phyloP scores from a whole-genome alignment of 257 asterid species.

The Marsdenia floribunda region DNA sequence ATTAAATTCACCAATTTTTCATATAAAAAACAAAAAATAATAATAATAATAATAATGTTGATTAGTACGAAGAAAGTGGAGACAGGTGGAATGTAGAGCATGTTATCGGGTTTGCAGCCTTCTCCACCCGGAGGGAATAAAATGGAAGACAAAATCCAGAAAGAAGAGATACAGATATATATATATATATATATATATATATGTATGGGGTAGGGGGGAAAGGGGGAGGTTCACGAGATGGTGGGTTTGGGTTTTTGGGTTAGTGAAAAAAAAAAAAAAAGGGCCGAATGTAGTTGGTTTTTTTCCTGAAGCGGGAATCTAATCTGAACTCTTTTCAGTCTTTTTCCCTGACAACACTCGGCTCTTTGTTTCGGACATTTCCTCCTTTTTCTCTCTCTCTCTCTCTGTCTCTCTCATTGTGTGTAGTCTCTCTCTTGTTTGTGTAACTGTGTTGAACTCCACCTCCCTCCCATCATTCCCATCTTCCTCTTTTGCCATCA shows the following conservation, averaged over 20 bases:
- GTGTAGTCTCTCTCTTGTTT: not conserved
- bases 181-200: no score
- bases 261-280: not conserved
- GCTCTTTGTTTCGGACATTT: conserved; percentile 6
- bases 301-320: conserved; percentile 22
- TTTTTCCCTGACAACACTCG: not conserved
- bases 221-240: conserved; percentile 11
- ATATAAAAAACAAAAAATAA: no score
- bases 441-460: not conserved
- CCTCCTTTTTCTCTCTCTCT: not conserved
- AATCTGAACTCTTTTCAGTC: conserved; percentile 10
- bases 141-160: not conserved
- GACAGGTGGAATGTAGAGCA: not conserved
- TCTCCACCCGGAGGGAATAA: not conserved
- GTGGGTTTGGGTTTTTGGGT: conserved; percentile 5
- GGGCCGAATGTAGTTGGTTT: conserved; percentile 1
- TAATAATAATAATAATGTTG: no score
- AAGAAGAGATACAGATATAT: not conserved
- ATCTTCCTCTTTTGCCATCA: not conserved
- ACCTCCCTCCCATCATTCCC: not conserved
- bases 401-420: not conserved
- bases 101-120: not conserved
- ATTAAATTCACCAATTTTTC: no score
- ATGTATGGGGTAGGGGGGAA: not conserved
- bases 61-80: not conserved